A percentile compares a stretch with the other conserved stretches of the same genome.
Evolutionary conservation across 2,329 filamentous ascomycete species (phyloP).

Genomic region (Arthrocladium fulminans): DNA sequence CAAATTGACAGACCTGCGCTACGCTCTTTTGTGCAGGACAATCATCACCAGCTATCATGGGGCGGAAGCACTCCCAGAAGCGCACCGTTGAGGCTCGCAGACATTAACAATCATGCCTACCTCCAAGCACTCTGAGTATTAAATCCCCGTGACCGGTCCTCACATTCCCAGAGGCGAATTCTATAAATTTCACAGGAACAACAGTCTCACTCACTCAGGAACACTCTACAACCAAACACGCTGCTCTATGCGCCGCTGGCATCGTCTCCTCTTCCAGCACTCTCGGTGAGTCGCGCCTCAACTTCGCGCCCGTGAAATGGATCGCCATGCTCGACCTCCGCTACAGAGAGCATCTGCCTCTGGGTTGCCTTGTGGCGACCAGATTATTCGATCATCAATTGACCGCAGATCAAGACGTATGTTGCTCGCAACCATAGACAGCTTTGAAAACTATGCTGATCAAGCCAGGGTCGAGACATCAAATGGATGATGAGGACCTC

Average conservation of each 20-base stretch:
- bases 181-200: not conserved
- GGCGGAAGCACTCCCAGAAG: not conserved
- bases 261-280: not conserved
- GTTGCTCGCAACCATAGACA: not conserved
- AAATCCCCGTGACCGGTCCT: no score
- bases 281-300: not conserved
- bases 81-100: not conserved
- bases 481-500: not conserved
- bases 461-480: not conserved
- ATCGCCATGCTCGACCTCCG: not conserved
- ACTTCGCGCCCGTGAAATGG: not conserved
- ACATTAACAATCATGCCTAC: not conserved
- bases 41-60: no score
- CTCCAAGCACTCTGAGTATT: no score
- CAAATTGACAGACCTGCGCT: no score
- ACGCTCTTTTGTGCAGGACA: not conserved
- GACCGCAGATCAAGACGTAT: not conserved
- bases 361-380: not conserved
- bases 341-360: constrained; percentile 2
- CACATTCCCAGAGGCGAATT: no score
- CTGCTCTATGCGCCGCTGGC: not conserved
- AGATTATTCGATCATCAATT: not conserved
- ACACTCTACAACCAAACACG: not conserved
- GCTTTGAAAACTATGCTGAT: no score
- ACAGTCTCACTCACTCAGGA: not conserved